Evolutionary conservation across 345 rosid species (phyloP), one percentile per base, ranked within the genome.

Genomic region (Citrus cavaleriei): DNA sequence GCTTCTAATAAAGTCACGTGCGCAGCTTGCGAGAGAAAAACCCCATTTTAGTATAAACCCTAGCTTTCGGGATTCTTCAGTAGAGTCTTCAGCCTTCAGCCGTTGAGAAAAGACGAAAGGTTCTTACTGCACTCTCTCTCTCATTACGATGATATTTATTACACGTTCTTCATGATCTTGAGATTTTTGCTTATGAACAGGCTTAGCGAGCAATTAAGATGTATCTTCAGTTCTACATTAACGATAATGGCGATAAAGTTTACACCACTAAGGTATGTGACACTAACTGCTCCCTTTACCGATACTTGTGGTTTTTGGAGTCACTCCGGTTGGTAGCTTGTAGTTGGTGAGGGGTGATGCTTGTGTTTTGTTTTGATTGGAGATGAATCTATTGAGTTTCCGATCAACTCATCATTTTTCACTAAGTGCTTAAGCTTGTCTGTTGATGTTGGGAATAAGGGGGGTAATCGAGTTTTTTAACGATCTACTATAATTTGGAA

Each of bases 171-270:
- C 8, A 6, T 54, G 22, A 16, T 58, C 27, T 55, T 72, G 42
- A 21, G 64, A 30, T 54, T 72, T 30, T 7, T 30, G 10, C 14
- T 58, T 24, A 25, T 42, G 7, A 40, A 25, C 77, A 40, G 79
- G 25, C 9, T 76, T 34, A 27, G 24, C 34, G 8, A n/a, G 34
- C 49, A 10, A 25, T 58, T 65, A 55, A 5, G 38, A 87, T 87
- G 90, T 87, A 85, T 85, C 90, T 87, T 69, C 86, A 85, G 84
- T 87, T 75, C 80, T 87, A 87, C 81, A 85, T 87, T 35, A 87
- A 87, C 79, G 90, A 87, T n/a, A 87, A 87, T n/a, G 90, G 90
- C 12, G 87, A 85, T 73, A 87, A 87, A 78, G 90, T 87, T 51
- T 87, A 87, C 83, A 87, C 90, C 40, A 87, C 87, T 60, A 87